A percentile compares a stretch with the other conserved stretches of the same genome.
Evolutionary conservation across 1,284 basidiomycete genomes (phyloP).

Genomic region (Sporisorium graminicola): DNA sequence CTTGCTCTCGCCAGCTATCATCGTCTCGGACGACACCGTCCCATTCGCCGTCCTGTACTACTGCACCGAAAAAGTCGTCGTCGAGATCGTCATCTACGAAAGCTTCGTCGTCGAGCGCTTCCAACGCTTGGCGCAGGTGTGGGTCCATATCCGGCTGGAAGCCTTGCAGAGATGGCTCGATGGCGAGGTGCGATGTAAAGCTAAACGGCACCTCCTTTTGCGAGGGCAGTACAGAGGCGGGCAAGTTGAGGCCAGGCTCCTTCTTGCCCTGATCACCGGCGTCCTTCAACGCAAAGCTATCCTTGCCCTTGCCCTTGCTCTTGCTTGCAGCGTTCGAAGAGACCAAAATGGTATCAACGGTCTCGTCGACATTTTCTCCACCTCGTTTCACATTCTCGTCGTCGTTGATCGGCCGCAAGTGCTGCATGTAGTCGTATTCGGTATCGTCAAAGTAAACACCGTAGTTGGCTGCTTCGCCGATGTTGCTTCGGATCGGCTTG

Average conservation of each 20-base stretch:
- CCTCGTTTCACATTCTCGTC: conserved; percentile 58
- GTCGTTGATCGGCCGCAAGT: conserved; percentile 74
- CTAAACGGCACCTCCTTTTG: conserved; percentile 50
- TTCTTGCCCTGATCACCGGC: conserved; percentile 19
- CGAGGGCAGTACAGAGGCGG: conserved; percentile 74
- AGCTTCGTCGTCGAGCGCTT: conserved; percentile 95
- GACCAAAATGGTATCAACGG: conserved; percentile 57
- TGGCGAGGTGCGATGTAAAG: conserved; percentile 42
- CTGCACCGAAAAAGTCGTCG: conserved; percentile 71
- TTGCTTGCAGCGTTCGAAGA: conserved; percentile 37
- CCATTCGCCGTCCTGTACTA: conserved; percentile 75
- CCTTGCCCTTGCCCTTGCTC: conserved; percentile 51
- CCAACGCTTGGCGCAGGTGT: conserved; percentile 89
- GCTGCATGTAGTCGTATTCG: conserved; percentile 99
- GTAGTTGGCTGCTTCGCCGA: conserved; percentile 89
- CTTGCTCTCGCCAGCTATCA: conserved; percentile 59
- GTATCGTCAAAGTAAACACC: conserved; percentile 97
- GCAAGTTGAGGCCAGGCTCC: conserved; percentile 72
- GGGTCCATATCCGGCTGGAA: conserved; percentile 97
- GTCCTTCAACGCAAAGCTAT: conserved; percentile 50
- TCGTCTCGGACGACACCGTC: conserved; percentile 37
- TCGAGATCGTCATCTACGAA: conserved; percentile 76
- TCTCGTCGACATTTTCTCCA: conserved; percentile 61
- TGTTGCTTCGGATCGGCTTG: conserved; percentile 66
- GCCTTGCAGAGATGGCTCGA: conserved; percentile 73